Evolutionary conservation across 371 early-diverging fungal species (phyloP).

Genomic region (Batrachochytrium dendrobatidis): DNA sequence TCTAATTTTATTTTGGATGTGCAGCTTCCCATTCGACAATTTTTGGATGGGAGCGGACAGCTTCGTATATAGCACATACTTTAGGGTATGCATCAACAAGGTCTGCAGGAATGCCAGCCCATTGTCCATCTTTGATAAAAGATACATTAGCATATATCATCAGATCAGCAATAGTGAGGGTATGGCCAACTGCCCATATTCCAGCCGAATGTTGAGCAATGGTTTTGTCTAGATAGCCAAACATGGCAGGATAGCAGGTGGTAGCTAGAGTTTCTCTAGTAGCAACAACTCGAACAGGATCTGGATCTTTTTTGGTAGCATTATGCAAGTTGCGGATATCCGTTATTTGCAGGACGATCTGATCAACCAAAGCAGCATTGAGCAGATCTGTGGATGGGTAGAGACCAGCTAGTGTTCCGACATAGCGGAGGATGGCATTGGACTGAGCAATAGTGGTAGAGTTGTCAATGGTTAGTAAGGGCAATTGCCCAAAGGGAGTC

Average conservation of each 20-base stretch:
- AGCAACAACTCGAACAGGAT: background rate
- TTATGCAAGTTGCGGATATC: background rate
- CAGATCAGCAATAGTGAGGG: conserved; percentile 18
- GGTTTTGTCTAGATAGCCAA: conserved; percentile 8
- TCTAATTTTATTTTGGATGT: background rate
- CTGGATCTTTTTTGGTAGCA: background rate
- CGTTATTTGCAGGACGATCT: background rate
- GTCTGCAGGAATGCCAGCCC: conserved; percentile 1
- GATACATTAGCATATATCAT: background rate
- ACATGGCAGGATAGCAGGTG: background rate
- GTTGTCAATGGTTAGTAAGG: conserved; percentile 20
- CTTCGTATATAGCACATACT: background rate
- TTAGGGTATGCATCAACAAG: background rate
- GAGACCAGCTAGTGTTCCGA: conserved; percentile 13
- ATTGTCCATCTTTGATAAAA: background rate
- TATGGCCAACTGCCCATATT: conserved; percentile 12
- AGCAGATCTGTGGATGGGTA: conserved; percentile 15
- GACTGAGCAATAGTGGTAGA: conserved; percentile 12
- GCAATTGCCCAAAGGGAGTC: conserved; percentile 21
- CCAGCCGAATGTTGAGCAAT: conserved; percentile 7
- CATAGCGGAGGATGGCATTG: conserved; percentile 25
- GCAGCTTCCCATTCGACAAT: background rate
- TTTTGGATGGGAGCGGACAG: background rate
- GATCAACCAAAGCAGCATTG: conserved; percentile 8
- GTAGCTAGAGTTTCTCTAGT: conserved; percentile 1